Evolutionary conservation across 257 asterid genomes (phyloP).

Genomic region (Rhazya stricta): DNA sequence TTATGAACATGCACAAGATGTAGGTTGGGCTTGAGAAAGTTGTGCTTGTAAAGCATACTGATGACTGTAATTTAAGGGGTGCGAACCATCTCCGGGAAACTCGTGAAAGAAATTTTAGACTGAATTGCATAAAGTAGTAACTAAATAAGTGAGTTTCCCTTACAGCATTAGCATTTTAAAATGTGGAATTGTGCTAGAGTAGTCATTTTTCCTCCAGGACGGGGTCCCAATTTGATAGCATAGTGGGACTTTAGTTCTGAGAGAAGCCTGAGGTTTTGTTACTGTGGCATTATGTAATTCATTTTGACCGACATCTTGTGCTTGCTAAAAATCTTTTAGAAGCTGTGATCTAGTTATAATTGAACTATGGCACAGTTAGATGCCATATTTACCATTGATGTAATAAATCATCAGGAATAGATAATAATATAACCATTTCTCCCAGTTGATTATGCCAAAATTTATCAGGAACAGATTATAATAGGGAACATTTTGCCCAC

Average conservation of each 20-base stretch:
- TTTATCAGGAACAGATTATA: neutral
- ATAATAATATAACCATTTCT: neutral
- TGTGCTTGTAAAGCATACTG: slow-evolving; percentile 1
- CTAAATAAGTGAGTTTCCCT: too few relatives aligned
- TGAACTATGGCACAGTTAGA: neutral
- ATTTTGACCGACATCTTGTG: neutral
- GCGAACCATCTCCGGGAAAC: neutral
- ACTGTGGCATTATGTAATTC: too few relatives aligned
- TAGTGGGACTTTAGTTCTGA: too few relatives aligned
- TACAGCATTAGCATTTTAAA: neutral
- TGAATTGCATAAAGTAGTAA: neutral
- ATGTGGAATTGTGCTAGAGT: neutral
- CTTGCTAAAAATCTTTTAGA: neutral
- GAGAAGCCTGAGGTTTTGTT: too few relatives aligned
- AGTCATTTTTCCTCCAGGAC: neutral
- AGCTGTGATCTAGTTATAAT: neutral
- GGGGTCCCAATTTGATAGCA: neutral
- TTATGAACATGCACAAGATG: slow-evolving; percentile 3
- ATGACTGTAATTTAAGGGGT: neutral
- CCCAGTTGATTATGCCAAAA: neutral
- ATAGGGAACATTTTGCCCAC: neutral
- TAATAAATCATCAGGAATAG: neutral
- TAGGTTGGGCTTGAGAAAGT: neutral
- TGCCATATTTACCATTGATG: neutral
- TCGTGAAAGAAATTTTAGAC: neutral